Conservation (phyloP, 1,284 basidiomycete species). For the Vanrija sp. region DNA sequence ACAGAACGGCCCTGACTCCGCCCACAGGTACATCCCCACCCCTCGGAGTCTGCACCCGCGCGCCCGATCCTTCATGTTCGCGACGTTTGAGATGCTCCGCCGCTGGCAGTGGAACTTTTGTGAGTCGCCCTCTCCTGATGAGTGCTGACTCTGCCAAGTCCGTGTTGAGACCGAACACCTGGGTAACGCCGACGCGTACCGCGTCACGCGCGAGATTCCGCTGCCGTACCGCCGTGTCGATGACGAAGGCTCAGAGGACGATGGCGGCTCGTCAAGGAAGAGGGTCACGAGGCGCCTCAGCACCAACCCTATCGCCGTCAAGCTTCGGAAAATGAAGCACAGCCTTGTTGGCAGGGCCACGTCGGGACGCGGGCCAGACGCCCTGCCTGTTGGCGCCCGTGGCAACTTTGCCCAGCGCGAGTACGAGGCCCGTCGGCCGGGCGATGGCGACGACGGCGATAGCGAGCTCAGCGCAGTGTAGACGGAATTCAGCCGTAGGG, state of each 20-base stretch:
- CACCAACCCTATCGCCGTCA: slow-evolving; percentile 1
- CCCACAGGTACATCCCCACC: slow-evolving; percentile 61
- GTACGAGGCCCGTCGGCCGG: slow-evolving; percentile 40
- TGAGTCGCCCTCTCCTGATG: slow-evolving; percentile 46
- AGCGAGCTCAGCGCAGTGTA: no score
- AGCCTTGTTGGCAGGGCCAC: background rate
- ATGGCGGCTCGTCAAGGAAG: slow-evolving; percentile 1
- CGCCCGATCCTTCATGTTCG: slow-evolving; percentile 65
- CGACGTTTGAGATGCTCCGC: slow-evolving; percentile 70
- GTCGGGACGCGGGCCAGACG: slow-evolving; percentile 33
- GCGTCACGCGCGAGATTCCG: slow-evolving; percentile 41
- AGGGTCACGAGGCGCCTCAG: background rate
- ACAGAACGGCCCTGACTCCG: no score
- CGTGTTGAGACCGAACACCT: slow-evolving; percentile 50
- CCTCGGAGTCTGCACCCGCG: slow-evolving; percentile 49
- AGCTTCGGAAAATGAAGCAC: slow-evolving; percentile 7
- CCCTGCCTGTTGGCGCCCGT: slow-evolving; percentile 31
- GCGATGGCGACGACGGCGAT: slow-evolving; percentile 16
- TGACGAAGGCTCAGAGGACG: slow-evolving; percentile 20
- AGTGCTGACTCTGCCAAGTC: slow-evolving; percentile 21
- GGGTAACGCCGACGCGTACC: slow-evolving; percentile 41
- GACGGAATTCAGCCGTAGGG: no score
- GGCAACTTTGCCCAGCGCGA: slow-evolving; percentile 35
- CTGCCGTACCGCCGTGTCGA: slow-evolving; percentile 36
- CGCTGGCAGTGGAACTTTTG: slow-evolving; percentile 91